Base-by-base conservation (phyloP, 2,329 filamentous ascomycete genomes). In the Calonectria montana region DNA sequence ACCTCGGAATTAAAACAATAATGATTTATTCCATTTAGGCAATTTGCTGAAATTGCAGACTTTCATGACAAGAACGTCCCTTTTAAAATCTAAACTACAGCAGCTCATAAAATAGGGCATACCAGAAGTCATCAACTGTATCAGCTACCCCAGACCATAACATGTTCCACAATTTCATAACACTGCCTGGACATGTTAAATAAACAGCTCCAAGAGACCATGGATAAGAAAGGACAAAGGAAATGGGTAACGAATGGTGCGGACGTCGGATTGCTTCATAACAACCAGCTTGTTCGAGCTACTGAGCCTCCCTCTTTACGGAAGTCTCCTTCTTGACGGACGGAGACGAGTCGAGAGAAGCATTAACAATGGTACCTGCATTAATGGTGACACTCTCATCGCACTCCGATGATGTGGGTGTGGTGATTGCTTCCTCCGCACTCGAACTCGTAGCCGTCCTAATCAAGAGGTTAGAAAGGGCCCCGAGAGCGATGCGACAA, bases 371-470 rank as follows among this genome's bases (percentile, higher is more conserved):
- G 67, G 85, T 85, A 73, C 90, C 87, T 59, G 88, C 85, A 72
- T 87, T 86, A 76, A 90, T 86, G n/a, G 89, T 90, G 69, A 87
- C 85, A 71, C 86, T 87, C 78, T 91, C 88, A 74, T 89, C 88
- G 70, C 83, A 87, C 73, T 88, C 87, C 57, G 87, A 88, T 67
- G 86, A 82, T 57, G 82, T 81, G 67, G 85, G 83, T 67, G 82
- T 83, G 43, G 80, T 79, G 78, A 83, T 81, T 67, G 82, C 80
- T 67, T 83, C 84, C 72, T 85, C 81, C 69, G 81, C 81, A 75
- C 82, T 85, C 78, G 84, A 83, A 79, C 84, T 87, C 75, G 77
- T 76, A 57, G 77, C 79, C 79, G 82, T 81, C 81, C 83, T 85
- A 73, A 37, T 70, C 73, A 74, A 74, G 74, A 78, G 71, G 79